These are phyloP conservation scores for Pythium volutum DNA, from an alignment of 352 stramenopile species.

Conservation along the genomic window DNA sequence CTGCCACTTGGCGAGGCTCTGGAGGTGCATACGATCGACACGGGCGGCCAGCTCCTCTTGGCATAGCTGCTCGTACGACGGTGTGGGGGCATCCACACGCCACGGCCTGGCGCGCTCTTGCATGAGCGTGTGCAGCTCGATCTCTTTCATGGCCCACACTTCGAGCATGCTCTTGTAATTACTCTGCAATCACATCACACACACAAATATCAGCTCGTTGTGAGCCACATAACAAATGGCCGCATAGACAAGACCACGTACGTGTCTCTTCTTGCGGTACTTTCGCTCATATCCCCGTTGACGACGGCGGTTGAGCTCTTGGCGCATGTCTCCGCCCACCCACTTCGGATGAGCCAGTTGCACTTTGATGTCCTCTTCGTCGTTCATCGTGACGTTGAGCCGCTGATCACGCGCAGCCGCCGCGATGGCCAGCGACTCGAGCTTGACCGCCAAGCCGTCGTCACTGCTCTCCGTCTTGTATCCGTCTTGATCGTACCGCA, in stretches of 20 bases:
- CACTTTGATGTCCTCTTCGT: conserved; percentile 4
- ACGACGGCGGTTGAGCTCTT: conserved; percentile 1
- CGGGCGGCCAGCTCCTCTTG: background rate
- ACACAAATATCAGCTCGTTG: background rate
- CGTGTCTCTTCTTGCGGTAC: conserved; percentile 30
- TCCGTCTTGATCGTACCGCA: background rate
- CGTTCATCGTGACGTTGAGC: conserved; percentile 1
- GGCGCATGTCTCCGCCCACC: background rate
- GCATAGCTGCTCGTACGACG: background rate
- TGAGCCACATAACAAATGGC: too few species aligned
- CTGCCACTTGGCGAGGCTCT: background rate
- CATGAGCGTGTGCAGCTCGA: background rate
- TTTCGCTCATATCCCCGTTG: conserved; percentile 15
- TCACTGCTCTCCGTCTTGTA: background rate
- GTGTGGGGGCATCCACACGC: background rate
- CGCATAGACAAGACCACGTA: conserved; percentile 26
- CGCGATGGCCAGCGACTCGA: background rate
- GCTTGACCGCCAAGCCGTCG: background rate
- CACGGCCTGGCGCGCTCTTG: background rate
- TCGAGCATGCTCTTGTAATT: background rate
- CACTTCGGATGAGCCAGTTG: background rate
- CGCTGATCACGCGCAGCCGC: background rate
- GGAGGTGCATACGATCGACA: background rate
- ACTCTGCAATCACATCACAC: background rate
- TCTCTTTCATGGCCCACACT: conserved; percentile 9